Evolutionary conservation across 345 rosid species (phyloP).

Genomic region (Gossypium raimondii): DNA sequence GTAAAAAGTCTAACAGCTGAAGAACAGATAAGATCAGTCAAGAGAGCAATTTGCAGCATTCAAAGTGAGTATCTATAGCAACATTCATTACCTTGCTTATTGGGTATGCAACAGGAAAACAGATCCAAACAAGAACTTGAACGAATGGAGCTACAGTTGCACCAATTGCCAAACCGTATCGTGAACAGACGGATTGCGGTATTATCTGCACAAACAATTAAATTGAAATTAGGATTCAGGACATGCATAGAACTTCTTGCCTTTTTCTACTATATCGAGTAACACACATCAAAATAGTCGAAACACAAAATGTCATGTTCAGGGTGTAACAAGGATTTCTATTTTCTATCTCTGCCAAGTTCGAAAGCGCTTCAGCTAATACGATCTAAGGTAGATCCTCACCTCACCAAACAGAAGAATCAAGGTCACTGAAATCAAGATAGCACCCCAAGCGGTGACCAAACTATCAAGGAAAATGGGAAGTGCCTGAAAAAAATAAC

Average conservation of each 20-base stretch:
- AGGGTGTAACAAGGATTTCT: not conserved
- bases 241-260: not conserved
- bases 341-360: not conserved
- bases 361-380: not conserved
- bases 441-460: slow-evolving; percentile 88
- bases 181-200: slow-evolving; percentile 90
- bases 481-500: slow-evolving; percentile 58
- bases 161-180: slow-evolving; percentile 92
- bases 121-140: slow-evolving; percentile 77
- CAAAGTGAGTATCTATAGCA: not conserved
- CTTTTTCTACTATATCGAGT: not conserved
- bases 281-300: not conserved
- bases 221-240: slow-evolving; percentile 9
- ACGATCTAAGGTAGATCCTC: slow-evolving; percentile 18
- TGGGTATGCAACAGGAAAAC: slow-evolving; percentile 91
- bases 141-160: slow-evolving; percentile 82
- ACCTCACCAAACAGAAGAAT: slow-evolving; percentile 99
- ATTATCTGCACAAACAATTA: slow-evolving; percentile 55
- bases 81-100: slow-evolving; percentile 77
- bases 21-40: slow-evolving; percentile 14
- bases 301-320: not conserved
- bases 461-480: slow-evolving; percentile 86
- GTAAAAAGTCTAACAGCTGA: slow-evolving; percentile 77
- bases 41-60: not conserved
- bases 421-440: slow-evolving; percentile 88